Percentiles rank a stretch among this genome's conserved stretches.
Conservation (phyloP, 2,329 filamentous ascomycete species). For the Lachnellula subtilissima region DNA sequence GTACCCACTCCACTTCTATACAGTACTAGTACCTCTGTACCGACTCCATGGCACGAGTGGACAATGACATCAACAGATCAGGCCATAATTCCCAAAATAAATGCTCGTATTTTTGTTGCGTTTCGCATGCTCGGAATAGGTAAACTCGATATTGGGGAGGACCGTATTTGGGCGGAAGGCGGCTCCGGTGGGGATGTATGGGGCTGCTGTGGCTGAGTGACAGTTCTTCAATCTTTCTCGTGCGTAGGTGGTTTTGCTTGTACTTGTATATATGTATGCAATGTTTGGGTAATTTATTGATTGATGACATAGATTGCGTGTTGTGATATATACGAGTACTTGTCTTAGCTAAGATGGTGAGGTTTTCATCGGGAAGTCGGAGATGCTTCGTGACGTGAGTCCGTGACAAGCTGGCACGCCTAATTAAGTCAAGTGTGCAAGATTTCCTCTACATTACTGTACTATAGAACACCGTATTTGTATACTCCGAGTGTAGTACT, state of each 20-base stretch:
- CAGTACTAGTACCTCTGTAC: too few species aligned
- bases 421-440: too few species aligned
- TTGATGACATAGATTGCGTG: not conserved
- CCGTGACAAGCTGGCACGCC: too few species aligned
- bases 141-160: not conserved
- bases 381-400: too few species aligned
- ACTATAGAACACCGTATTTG: too few species aligned
- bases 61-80: not conserved
- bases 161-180: not conserved
- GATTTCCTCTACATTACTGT: too few species aligned
- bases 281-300: not conserved
- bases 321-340: not conserved
- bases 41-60: too few species aligned
- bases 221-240: not conserved
- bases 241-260: too few species aligned
- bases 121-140: conserved; percentile 7
- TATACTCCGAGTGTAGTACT: too few species aligned
- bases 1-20: too few species aligned
- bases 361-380: too few species aligned
- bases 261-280: not conserved
- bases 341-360: too few species aligned
- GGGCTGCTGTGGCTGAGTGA: not conserved
- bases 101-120: conserved; percentile 14
- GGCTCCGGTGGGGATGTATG: not conserved
- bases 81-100: not conserved